phyloP scores from a whole-genome alignment of 2,329 filamentous ascomycete genomes.

The Cladobotryum mycophilum region DNA sequence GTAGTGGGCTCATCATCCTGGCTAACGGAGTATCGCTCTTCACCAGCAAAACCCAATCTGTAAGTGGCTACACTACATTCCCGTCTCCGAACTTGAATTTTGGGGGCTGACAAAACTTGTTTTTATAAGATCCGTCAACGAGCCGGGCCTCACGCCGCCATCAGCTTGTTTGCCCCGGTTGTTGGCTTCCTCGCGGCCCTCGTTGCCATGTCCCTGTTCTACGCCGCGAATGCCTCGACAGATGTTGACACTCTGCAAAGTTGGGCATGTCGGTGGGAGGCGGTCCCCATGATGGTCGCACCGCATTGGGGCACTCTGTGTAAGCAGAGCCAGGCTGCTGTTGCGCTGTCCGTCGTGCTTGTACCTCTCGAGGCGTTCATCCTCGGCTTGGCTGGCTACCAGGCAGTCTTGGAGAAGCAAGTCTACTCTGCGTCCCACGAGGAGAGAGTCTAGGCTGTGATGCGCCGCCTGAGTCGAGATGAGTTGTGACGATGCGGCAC shows the following conservation, averaged over 20 bases:
- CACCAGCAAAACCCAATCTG: constrained; percentile 42
- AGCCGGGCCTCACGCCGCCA: constrained; percentile 13
- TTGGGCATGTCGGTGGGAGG: constrained; percentile 57
- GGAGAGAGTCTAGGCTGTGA: constrained; percentile 25
- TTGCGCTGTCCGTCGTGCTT: constrained; percentile 50
- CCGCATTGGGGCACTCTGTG: constrained; percentile 54
- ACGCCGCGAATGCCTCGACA: constrained; percentile 47
- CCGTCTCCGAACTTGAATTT: neutral
- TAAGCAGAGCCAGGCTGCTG: constrained; percentile 46
- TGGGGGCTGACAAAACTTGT: neutral
- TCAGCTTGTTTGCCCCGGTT: constrained; percentile 23
- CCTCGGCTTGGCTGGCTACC: constrained; percentile 40
- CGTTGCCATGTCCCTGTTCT: constrained; percentile 51
- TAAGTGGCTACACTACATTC: constrained; percentile 30
- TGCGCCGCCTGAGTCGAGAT: too few species aligned
- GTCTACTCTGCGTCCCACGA: constrained; percentile 15
- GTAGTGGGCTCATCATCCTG: constrained; percentile 43
- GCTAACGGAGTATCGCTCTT: constrained; percentile 43
- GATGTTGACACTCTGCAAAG: constrained; percentile 50
- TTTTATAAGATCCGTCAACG: constrained; percentile 19
- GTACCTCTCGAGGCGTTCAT: constrained; percentile 50
- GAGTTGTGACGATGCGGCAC: too few species aligned
- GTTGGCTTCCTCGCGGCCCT: constrained; percentile 35
- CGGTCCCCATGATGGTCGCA: constrained; percentile 43
- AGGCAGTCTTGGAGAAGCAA: constrained; percentile 40